Evolutionary conservation across 2,329 filamentous ascomycete species (phyloP), one percentile per base, ranked within the genome.

Genomic region (Cryphonectria japonica): DNA sequence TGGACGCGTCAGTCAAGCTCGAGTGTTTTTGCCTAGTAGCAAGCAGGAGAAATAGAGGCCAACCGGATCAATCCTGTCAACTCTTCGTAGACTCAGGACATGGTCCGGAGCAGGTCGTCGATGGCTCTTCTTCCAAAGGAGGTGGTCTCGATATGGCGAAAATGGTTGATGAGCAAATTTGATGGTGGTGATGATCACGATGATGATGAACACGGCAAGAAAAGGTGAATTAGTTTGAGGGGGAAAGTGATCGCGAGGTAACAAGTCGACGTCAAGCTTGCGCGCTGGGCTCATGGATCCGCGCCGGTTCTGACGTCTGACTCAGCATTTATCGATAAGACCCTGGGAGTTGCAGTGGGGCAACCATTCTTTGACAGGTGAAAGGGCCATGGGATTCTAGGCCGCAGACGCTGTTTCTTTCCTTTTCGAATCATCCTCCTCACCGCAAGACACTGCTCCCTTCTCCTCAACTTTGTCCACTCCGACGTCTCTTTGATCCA

Each of bases 1-100:
- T 43, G 50, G 50, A 69, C 39, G 72, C 61, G 73, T 75, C 75
- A 76, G 75, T 62, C 74, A 75, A 74, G 68, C 52, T 72, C 52
- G 52, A 69, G 34, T 43, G 41, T 32, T 50, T 52, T 43, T 65
- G 9, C 34, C 52, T 34, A 73, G 66, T 59, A 72, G 68, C 61
- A 65, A 73, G 72, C 66, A 73, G 71, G 70, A 73, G 62, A 71
- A 71, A 71, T 75, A 74, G 71, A 74, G 74, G 73, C 76, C 76
- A 77, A 77, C 76, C 76, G 73, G 76, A 77, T 75, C 76, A 75
- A 74, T 76, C 76, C 76, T 76, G 75, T 75, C 75, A 73, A 75
- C 72, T 73, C 73, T 68, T 68, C 57, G 69, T 68, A 69, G 68
- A 71, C 73, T 75, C 73, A 76, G 73, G 71, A 70, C 75, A 77